Conservation (phyloP, 108 stramenopile genomes). For the Conticribra weissflogii region DNA sequence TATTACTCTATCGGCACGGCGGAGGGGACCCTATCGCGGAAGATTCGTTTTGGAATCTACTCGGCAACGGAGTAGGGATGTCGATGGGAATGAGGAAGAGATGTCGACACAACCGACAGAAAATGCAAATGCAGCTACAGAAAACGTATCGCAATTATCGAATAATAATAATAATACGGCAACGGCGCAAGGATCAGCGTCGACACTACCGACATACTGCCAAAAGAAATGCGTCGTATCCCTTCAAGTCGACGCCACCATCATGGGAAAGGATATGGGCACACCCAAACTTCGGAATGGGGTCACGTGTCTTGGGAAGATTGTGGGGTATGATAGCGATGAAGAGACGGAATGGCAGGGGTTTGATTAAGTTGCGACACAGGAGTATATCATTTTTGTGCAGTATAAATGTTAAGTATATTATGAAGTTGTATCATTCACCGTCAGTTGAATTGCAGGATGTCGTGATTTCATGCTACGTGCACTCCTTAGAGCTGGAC, state of each 20-base stretch:
- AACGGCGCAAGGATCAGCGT: too few species aligned
- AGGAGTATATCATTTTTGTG: too few species aligned
- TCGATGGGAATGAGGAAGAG: too few species aligned
- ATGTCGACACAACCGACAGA: neutral
- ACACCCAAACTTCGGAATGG: slow-evolving; percentile 43
- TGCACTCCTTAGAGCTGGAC: too few species aligned
- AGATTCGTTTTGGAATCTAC: slow-evolving; percentile 29
- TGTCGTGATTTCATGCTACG: too few species aligned
- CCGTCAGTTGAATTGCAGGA: too few species aligned
- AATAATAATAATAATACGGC: too few species aligned
- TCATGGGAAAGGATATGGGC: slow-evolving; percentile 48
- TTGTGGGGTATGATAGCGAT: slow-evolving; percentile 43
- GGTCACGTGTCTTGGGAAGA: slow-evolving; percentile 31
- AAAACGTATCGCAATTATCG: too few species aligned
- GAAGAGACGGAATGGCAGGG: slow-evolving; percentile 52
- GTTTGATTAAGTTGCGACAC: slow-evolving; percentile 24
- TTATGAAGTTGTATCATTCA: too few species aligned
- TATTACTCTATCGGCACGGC: slow-evolving; percentile 27
- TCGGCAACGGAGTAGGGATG: too few species aligned
- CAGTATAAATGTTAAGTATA: too few species aligned
- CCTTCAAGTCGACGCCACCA: slow-evolving; percentile 33
- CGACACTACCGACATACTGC: too few species aligned
- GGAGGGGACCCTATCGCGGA: slow-evolving; percentile 37
- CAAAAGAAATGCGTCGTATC: slow-evolving; percentile 17
- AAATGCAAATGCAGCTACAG: neutral